Evolutionary conservation across 164 flowering plant genomes (phyloP), one percentile per base, ranked within the genome.

Genomic region (Amborella trichopoda): DNA sequence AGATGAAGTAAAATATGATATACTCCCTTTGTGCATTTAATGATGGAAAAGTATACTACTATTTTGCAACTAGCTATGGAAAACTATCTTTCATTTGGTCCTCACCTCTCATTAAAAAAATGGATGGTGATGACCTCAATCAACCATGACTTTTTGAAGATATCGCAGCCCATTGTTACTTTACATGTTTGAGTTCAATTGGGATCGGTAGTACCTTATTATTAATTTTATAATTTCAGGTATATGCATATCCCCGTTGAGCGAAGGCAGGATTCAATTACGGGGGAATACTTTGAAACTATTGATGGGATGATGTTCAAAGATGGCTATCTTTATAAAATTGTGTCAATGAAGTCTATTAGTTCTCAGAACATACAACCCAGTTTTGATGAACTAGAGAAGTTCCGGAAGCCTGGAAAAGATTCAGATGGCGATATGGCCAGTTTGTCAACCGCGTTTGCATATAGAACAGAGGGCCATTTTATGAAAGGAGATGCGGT

Each of bases 401-500:
- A 87, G 46, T 87, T 91, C 39, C 76, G 79, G 39, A 70, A 70
- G 36, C 84, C 94, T 48, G 72, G 77, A 24, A 90, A 86, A 61
- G 68, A 70, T 62, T 83, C 76, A 34, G 94, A 81, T 46, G 78
- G 79, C 44, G 94, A 87, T 56, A 58, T 73, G 21, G 68, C 71
- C 33, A 65, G 76, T 68, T 49, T 87, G 38, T 73, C 96, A 46
- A 75, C 89, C 12, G 65, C 87, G 51, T 83, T 91, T 68, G 81
- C 85, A 32, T 80, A 80, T 53, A 80, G 95, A 63, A 87, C 78
- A 65, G 87, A 87, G 63, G 90, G 96, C 14, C 98, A 91, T 58
- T 91, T 91, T 55, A 62, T 81, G 83, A 87, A 91, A 62, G 98
- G 98, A 39, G 98, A 91, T 62, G 73, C 81, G 28, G 98, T 91